A percentile compares a stretch with the other conserved stretches of the same genome.
Evolutionary conservation across 169 alveolate species (phyloP).

Genomic region (Plasmodium yoelii): DNA sequence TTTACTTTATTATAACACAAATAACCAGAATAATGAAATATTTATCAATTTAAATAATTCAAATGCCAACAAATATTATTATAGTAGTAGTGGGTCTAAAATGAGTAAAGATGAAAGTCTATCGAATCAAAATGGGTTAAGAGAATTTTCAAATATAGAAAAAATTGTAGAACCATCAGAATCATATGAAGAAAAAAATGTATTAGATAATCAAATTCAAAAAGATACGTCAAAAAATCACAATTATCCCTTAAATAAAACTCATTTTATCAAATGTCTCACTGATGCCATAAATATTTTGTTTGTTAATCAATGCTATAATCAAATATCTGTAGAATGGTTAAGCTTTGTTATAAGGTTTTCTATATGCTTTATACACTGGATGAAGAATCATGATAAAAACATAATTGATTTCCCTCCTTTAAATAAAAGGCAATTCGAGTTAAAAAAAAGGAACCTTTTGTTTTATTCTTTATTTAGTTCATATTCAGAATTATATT

Average conservation of each 20-base stretch:
- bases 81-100: too few relatives aligned
- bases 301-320: slow-evolving; percentile 67
- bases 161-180: neutral
- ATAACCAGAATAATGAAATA: neutral
- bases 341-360: slow-evolving; percentile 67
- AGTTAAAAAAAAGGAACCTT: slow-evolving; percentile 65
- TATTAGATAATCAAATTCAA: neutral
- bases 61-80: neutral
- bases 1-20: slow-evolving; percentile 34
- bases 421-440: slow-evolving; percentile 54
- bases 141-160: slow-evolving; percentile 15
- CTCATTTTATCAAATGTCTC: slow-evolving; percentile 52
- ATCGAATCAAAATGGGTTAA: neutral
- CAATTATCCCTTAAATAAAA: slow-evolving; percentile 12
- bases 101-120: neutral
- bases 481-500: slow-evolving; percentile 59
- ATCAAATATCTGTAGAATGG: slow-evolving; percentile 74
- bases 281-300: slow-evolving; percentile 65
- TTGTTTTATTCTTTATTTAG: slow-evolving; percentile 68
- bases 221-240: slow-evolving; percentile 13
- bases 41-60: neutral
- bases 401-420: slow-evolving; percentile 34
- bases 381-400: slow-evolving; percentile 74
- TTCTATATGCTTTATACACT: slow-evolving; percentile 74
- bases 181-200: neutral